Evolutionary conservation across 768 basidiomycete genomes (phyloP).

Genomic region (Lactarius hatsudake): DNA sequence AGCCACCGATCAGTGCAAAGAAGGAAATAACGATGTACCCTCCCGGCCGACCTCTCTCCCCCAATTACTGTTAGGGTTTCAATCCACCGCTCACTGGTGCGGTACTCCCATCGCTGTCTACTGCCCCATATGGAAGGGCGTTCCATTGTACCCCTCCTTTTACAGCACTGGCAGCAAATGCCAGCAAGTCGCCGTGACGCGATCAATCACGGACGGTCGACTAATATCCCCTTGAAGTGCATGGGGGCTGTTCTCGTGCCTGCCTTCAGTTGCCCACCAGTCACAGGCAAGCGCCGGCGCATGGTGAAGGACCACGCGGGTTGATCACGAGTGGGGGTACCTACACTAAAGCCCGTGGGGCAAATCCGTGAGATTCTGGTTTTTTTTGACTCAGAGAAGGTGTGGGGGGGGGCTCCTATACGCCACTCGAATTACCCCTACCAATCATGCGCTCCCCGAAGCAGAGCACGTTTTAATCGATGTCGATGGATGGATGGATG

Average conservation of each 20-base stretch:
- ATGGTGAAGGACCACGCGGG: background rate
- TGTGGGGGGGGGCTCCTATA: too few relatives aligned
- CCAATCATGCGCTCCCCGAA: background rate
- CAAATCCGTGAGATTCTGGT: too few relatives aligned
- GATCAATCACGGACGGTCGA: background rate
- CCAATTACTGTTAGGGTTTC: background rate
- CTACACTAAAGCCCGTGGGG: too few relatives aligned
- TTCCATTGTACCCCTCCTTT: background rate
- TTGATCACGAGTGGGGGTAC: too few relatives aligned
- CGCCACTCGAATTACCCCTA: too few relatives aligned
- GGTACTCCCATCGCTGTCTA: background rate
- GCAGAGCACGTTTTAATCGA: background rate
- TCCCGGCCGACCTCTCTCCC: background rate
- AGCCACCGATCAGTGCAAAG: background rate
- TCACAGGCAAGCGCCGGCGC: too few relatives aligned
- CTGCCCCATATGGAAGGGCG: background rate
- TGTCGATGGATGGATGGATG: background rate
- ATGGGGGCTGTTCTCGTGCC: background rate
- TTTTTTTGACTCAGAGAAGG: too few relatives aligned
- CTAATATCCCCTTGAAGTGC: background rate
- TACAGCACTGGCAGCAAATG: background rate
- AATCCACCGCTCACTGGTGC: background rate
- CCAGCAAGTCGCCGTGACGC: background rate
- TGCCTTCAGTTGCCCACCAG: background rate
- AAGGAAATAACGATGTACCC: background rate